Evolutionary conservation across 768 basidiomycete genomes (phyloP).

Genomic region (Dioszegia aurantiaca): DNA sequence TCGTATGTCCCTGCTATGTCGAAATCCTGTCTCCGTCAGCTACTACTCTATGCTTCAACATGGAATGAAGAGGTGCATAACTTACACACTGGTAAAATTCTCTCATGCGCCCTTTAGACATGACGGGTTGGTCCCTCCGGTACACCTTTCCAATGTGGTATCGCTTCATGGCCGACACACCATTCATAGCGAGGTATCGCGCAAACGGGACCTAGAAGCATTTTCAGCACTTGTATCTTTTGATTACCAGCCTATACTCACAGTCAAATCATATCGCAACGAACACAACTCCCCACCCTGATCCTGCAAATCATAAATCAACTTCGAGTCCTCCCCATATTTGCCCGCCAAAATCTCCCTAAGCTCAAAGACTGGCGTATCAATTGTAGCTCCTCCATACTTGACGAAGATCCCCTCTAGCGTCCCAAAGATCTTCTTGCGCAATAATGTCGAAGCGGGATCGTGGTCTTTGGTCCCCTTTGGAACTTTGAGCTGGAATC

Average conservation of each 20-base stretch:
- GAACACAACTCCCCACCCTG: conserved; percentile 96
- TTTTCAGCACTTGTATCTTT: too few species aligned
- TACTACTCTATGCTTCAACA: too few species aligned
- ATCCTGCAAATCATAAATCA: conserved; percentile 96
- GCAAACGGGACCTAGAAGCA: conserved; percentile 87
- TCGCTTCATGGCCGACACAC: conserved; percentile 70
- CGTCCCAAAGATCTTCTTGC: conserved; percentile 81
- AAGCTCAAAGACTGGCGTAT: conserved; percentile 97
- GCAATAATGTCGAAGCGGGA: conserved; percentile 85
- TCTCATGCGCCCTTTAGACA: conserved; percentile 96
- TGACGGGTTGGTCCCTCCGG: conserved; percentile 89
- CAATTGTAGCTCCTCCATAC: conserved; percentile 86
- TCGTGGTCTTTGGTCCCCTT: conserved; percentile 98
- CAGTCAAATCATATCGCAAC: conserved; percentile 92
- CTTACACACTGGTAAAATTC: conserved; percentile 95
- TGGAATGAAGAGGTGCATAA: too few species aligned
- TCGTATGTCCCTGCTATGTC: conserved; percentile 92
- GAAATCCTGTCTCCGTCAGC: conserved; percentile 87
- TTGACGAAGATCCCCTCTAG: conserved; percentile 83
- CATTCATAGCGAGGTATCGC: conserved; percentile 89
- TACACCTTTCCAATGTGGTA: conserved; percentile 99
- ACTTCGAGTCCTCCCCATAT: conserved; percentile 90
- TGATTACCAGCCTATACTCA: conserved; percentile 33
- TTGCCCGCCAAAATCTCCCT: conserved; percentile 94
- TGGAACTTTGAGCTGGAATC: conserved; percentile 80